phyloP scores from a whole-genome alignment of 73 alveolate species.

The Paramecium biaurelia region DNA sequence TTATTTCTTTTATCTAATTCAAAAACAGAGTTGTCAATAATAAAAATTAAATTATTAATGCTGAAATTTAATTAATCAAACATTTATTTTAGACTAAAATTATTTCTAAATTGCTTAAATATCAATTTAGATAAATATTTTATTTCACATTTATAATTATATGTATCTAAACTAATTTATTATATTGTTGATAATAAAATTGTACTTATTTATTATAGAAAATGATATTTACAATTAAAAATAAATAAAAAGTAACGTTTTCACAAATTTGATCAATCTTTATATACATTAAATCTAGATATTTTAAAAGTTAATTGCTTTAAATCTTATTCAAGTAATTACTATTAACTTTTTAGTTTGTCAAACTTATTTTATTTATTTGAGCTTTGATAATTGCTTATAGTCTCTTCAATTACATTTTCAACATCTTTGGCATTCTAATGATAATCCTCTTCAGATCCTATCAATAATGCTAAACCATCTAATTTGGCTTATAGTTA shows the following conservation, averaged over 20 bases:
- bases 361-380: neutral
- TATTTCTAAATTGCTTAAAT: no score
- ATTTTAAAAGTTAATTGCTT: neutral
- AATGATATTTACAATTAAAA: neutral
- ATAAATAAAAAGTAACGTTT: neutral
- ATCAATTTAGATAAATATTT: no score
- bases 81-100: neutral
- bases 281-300: neutral
- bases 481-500: conserved; percentile 10
- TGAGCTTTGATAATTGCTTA: neutral
- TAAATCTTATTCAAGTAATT: neutral
- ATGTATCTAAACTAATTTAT: no score
- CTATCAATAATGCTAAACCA: neutral
- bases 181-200: no score
- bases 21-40: neutral
- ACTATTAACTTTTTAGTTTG: neutral
- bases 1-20: neutral
- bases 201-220: neutral
- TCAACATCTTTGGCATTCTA: neutral
- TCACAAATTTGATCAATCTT: neutral
- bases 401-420: neutral
- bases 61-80: neutral
- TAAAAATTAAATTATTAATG: neutral
- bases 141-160: no score
- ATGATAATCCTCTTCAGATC: conserved; percentile 28